phyloP scores from a whole-genome alignment of 2,329 filamentous ascomycete species.

The Cytospora chrysosperma region DNA sequence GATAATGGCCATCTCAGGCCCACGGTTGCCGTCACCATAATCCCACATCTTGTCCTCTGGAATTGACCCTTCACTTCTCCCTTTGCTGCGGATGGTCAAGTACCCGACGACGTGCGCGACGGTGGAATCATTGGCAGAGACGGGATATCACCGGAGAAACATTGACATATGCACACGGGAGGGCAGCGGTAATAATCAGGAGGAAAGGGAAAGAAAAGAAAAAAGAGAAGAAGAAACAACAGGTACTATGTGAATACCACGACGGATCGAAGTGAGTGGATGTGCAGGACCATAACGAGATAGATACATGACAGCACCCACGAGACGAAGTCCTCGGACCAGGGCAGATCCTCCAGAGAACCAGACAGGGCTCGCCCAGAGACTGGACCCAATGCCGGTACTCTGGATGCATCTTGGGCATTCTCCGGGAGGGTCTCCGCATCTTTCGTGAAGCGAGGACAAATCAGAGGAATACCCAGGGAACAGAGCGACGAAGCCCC shows the following conservation, averaged over 20 bases:
- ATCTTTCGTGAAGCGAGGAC: constrained; percentile 9
- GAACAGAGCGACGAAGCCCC: background rate
- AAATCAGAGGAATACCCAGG: constrained; percentile 21
- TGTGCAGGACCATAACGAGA: constrained; percentile 9
- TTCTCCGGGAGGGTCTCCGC: constrained; percentile 1
- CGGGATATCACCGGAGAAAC: background rate
- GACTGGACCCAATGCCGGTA: background rate
- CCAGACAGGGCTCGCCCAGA: background rate
- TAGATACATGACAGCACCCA: constrained; percentile 7
- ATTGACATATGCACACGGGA: background rate
- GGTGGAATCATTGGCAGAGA: constrained; percentile 6
- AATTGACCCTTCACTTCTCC: background rate
- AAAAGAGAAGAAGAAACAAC: background rate
- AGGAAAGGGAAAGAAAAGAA: background rate
- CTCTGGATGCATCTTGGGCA: constrained; percentile 7
- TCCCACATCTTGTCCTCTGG: constrained; percentile 19
- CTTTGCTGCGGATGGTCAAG: constrained; percentile 11
- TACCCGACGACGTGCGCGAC: constrained; percentile 1
- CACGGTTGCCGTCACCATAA: constrained; percentile 22
- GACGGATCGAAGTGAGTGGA: background rate
- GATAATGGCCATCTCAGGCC: constrained; percentile 18
- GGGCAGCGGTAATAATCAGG: background rate
- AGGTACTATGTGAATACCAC: constrained; percentile 1
- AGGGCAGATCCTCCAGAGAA: background rate
- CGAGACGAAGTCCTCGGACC: background rate